Evolutionary conservation across 371 early-diverging fungal genomes (phyloP), one percentile per base, ranked within the genome.

Genomic region (Mucor irregularis): DNA sequence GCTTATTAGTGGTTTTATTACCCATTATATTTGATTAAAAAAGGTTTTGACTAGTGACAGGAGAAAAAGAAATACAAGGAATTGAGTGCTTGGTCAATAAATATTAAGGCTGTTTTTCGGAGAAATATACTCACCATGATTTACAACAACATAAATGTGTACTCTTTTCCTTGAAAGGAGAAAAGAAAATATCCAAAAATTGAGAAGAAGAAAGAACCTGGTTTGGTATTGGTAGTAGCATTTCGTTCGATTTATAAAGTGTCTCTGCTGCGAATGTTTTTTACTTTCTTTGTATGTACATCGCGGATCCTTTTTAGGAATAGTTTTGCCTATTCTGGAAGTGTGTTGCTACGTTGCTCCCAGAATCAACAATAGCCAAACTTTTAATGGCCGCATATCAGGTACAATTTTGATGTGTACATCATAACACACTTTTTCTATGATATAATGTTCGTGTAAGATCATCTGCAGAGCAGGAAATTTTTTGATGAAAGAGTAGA

Each of bases 71-170:
- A 4, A 8, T 3, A 5, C 13, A 9, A 21, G 24, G 4, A 22
- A 40, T 24, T 22, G 11, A 16, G 19, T 10, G 3, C 4, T 33
- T 19, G 31, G 28, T 42, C 43, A 42, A 13, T 24, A 19, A 22
- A 11, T 19, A 42, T 42, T 22, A 22, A 42, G 22, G 22, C 25
- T 46, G 7, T 45, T 28, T 45, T 47, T 38, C 39, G 47, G 40
- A 59, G 50, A 59, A 52, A 51, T 34, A 53, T 34, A 59, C 53
- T 37, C 40, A 59, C 59, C 59, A 59, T 59, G 16, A 1, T 21
- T 16, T n/a, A n/a, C n/a, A n/a, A n/a, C n/a, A n/a, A n/a, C n/a
- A 24, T 37, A 47, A 16, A 40, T 16, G 1, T 40, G 21, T 22
- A 8, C 24, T 40, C 24, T 29, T 21, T 31, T 47, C 21, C 6